A percentile compares a stretch with the other conserved stretches of the same genome.
phyloP scores from a whole-genome alignment of 257 asterid genomes.

The Salvia hispanica region DNA sequence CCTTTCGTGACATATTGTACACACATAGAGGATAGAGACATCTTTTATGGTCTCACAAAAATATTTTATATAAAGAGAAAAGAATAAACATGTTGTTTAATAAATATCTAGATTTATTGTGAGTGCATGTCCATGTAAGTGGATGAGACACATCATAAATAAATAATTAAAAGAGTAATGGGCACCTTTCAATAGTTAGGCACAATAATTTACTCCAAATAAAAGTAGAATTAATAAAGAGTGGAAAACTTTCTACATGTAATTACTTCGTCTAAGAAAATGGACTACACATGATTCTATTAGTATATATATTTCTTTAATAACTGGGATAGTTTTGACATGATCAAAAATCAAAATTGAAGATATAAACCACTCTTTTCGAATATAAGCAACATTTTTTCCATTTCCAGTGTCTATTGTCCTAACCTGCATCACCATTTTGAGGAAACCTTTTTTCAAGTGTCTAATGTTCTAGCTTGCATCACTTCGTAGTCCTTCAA shows the following conservation, averaged over 20 bases:
- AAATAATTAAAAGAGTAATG: no score
- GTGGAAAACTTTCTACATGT: not conserved
- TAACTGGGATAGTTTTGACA: constrained; percentile 21
- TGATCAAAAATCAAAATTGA: constrained; percentile 26
- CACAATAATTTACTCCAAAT: no score
- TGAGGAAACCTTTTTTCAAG: not conserved
- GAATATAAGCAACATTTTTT: constrained; percentile 19
- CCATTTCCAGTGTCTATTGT: constrained; percentile 31
- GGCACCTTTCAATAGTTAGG: no score
- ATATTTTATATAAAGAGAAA: no score
- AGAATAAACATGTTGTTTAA: no score
- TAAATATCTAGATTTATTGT: no score
- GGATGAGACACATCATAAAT: no score
- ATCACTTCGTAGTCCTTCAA: constrained; percentile 32
- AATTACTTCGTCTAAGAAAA: not conserved
- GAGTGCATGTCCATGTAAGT: no score
- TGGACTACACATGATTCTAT: constrained; percentile 6
- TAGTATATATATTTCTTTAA: constrained; percentile 6
- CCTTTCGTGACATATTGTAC: no score
- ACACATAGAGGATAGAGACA: no score
- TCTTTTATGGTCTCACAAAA: no score
- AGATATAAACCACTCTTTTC: constrained; percentile 26
- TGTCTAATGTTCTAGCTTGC: no score
- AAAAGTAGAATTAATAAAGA: not conserved
- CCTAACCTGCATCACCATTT: constrained; percentile 36